A percentile compares a stretch with the other conserved stretches of the same genome.
phyloP scores from a whole-genome alignment of 768 basidiomycete genomes.

The Suillus tomentosus region DNA sequence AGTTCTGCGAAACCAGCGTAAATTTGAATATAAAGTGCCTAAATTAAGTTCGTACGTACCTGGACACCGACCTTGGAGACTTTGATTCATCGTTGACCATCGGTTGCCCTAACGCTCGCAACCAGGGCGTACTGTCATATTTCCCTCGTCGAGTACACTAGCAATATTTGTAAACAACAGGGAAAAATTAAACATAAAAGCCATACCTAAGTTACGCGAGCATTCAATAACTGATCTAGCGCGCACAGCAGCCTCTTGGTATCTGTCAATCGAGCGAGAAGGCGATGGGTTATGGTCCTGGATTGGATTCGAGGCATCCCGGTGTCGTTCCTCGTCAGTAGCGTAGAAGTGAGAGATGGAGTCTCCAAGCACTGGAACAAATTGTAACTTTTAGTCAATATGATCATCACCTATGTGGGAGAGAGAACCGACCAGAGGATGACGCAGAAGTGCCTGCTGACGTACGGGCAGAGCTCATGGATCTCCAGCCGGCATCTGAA shows the following conservation, averaged over 20 bases:
- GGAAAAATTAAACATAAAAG: background rate
- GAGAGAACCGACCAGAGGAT: constrained; percentile 5
- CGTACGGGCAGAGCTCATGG: background rate
- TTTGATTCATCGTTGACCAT: too few species aligned
- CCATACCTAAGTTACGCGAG: constrained; percentile 2
- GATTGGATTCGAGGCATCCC: background rate
- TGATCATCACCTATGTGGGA: background rate
- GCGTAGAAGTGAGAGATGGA: background rate
- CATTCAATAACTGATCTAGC: background rate
- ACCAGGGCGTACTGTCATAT: too few species aligned
- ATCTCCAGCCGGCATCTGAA: background rate
- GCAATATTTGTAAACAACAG: background rate
- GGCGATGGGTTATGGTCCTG: background rate
- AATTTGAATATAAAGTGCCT: too few species aligned
- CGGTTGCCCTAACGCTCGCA: too few species aligned
- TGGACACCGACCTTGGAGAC: too few species aligned
- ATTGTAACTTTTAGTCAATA: background rate
- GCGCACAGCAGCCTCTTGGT: background rate
- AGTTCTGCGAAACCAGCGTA: too few species aligned
- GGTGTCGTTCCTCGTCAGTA: background rate
- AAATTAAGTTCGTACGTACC: too few species aligned
- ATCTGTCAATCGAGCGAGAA: background rate
- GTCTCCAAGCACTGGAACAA: background rate
- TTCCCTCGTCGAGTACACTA: background rate
- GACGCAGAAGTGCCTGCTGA: constrained; percentile 1